phyloP scores from a whole-genome alignment of 495 filamentous ascomycete species.

The Pyronema omphalodes region DNA sequence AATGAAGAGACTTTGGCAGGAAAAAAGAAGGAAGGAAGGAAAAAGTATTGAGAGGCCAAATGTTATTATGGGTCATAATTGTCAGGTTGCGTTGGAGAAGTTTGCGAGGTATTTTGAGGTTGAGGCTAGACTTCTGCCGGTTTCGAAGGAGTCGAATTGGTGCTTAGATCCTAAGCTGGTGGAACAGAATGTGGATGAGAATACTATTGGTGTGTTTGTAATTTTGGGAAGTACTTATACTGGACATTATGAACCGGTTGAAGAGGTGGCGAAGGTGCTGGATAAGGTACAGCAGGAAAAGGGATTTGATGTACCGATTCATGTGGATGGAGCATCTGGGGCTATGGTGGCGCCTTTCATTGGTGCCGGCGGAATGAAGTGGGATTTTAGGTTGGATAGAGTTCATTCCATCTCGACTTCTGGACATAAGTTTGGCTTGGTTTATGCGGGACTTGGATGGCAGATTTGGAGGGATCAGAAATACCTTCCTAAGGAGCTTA shows the following conservation, averaged over 20 bases:
- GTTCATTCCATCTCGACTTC: conserved; percentile 60
- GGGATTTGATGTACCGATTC: conserved; percentile 50
- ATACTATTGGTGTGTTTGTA: conserved; percentile 61
- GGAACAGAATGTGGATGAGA: conserved; percentile 51
- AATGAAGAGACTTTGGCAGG: conserved; percentile 65
- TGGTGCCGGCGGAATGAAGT: conserved; percentile 32
- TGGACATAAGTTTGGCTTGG: conserved; percentile 58
- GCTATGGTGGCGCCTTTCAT: conserved; percentile 61
- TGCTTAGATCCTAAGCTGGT: conserved; percentile 46
- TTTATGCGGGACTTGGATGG: conserved; percentile 58
- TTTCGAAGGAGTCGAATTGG: conserved; percentile 42
- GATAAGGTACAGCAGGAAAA: conserved; percentile 47
- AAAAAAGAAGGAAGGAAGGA: conserved; percentile 38
- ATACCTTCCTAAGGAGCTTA: conserved; percentile 47
- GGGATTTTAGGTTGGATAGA: conserved; percentile 51
- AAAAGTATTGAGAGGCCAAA: conserved; percentile 48
- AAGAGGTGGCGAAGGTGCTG: conserved; percentile 44
- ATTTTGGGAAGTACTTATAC: conserved; percentile 61
- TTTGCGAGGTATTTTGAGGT: conserved; percentile 63
- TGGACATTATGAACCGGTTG: conserved; percentile 59
- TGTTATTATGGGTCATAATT: conserved; percentile 63
- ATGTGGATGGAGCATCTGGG: conserved; percentile 56
- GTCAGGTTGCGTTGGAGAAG: conserved; percentile 60
- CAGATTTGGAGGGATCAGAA: conserved; percentile 54
- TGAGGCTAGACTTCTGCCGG: conserved; percentile 50